These are phyloP conservation scores for Rhynchosporium agropyri DNA, from an alignment of 2,329 filamentous ascomycete species.

Conservation along the genomic window DNA sequence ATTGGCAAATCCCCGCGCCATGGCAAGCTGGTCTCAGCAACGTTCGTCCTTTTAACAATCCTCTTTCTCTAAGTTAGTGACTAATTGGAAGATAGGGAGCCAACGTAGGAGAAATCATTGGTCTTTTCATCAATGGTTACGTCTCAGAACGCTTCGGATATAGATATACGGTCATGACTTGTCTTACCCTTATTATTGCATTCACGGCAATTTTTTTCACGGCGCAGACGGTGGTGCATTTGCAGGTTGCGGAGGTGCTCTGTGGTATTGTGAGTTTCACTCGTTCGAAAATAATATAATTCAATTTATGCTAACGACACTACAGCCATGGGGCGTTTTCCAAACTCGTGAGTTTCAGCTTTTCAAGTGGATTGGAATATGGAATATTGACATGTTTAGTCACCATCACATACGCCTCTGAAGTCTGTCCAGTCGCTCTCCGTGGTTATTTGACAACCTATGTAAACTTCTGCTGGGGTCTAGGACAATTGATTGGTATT, in stretches of 20 bases:
- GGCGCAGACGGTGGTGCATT: slow-evolving; percentile 49
- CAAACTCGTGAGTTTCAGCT: slow-evolving; percentile 47
- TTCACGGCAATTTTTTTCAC: slow-evolving; percentile 56
- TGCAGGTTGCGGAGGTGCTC: slow-evolving; percentile 54
- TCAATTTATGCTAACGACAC: background rate
- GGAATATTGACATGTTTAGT: slow-evolving; percentile 25
- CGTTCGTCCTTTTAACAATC: slow-evolving; percentile 19
- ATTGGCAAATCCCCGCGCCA: slow-evolving; percentile 41
- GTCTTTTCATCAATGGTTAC: slow-evolving; percentile 53
- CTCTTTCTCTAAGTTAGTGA: slow-evolving; percentile 6
- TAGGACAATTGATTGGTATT: slow-evolving; percentile 54
- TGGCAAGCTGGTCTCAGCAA: slow-evolving; percentile 45
- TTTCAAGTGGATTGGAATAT: background rate
- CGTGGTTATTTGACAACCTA: slow-evolving; percentile 59
- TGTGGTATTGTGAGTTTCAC: slow-evolving; percentile 42
- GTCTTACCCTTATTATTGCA: slow-evolving; percentile 48
- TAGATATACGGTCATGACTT: slow-evolving; percentile 52
- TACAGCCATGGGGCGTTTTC: slow-evolving; percentile 49
- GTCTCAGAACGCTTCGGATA: slow-evolving; percentile 55
- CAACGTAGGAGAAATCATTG: slow-evolving; percentile 48
- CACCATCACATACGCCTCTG: slow-evolving; percentile 47
- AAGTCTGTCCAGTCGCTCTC: slow-evolving; percentile 59
- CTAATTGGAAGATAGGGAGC: slow-evolving; percentile 31
- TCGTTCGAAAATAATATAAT: background rate
- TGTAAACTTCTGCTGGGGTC: slow-evolving; percentile 58